Percentiles rank a stretch among this genome's conserved stretches.
Evolutionary conservation across 371 early-diverging fungal species (phyloP).

Genomic region (Rhizopus arrhizus): DNA sequence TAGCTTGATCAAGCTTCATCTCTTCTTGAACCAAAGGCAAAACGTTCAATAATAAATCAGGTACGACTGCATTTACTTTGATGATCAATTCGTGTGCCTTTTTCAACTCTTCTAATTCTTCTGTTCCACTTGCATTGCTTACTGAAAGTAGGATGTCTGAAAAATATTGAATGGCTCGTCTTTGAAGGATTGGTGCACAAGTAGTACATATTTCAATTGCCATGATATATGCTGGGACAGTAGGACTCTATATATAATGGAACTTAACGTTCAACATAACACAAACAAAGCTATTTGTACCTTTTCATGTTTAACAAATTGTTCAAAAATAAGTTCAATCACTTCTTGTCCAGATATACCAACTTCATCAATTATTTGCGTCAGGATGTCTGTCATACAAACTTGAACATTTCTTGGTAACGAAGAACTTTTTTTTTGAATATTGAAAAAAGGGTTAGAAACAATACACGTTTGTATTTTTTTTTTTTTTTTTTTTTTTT

Average conservation of each 20-base stretch:
- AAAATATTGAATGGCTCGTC: slow-evolving; percentile 87
- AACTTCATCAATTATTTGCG: slow-evolving; percentile 82
- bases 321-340: slow-evolving; percentile 77
- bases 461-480: background rate
- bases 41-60: slow-evolving; percentile 83
- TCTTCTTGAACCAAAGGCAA: slow-evolving; percentile 96
- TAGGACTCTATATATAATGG: slow-evolving; percentile 54
- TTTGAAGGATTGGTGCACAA: slow-evolving; percentile 80
- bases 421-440: slow-evolving; percentile 47
- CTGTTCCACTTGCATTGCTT: slow-evolving; percentile 40
- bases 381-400: slow-evolving; percentile 81
- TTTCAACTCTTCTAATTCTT: slow-evolving; percentile 54
- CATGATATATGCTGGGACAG: slow-evolving; percentile 74
- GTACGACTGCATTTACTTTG: slow-evolving; percentile 74
- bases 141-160: slow-evolving; percentile 69
- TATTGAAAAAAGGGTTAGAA: slow-evolving; percentile 9
- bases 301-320: slow-evolving; percentile 72
- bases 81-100: slow-evolving; percentile 78
- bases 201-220: slow-evolving; percentile 80
- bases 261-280: background rate
- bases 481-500: background rate
- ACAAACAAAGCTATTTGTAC: slow-evolving; percentile 24
- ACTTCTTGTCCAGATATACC: slow-evolving; percentile 71
- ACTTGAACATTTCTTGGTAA: slow-evolving; percentile 76
- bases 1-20: slow-evolving; percentile 74